Base-by-base conservation (phyloP, 2,329 filamentous ascomycete species). In the Penicillium concentricum region DNA sequence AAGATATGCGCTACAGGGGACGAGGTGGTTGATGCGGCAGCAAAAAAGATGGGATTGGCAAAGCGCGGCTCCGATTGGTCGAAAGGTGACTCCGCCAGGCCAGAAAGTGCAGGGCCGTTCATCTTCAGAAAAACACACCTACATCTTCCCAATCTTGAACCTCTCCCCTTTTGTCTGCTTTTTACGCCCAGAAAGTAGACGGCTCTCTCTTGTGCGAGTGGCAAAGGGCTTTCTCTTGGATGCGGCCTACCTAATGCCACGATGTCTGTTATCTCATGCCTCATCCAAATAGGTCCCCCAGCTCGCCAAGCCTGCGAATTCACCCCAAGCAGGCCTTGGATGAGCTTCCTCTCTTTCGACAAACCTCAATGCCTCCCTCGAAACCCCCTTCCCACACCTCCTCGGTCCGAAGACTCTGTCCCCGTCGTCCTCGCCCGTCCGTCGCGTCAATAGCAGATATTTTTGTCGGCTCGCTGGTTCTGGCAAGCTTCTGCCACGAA, bases 191-290 rank as follows among this genome's bases (percentile, higher is more conserved):
- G 61, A 51, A 51, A 63, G 58, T 56, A 55, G 50, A 59, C 51
- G 35, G 43, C 22, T 48, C 39, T 50, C 30, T 52, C 41, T 52
- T 46, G 49, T 49, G 53, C 58, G 55, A 62, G 54, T 61, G 59
- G 64, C 61, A 65, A 59, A 56, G 57, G 58, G 59, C 54, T 48
- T 48, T 60, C 51, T 59, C 43, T 58, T 59, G 64, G 69, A 72
- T 59, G 72, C 72, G 66, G 68, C 61, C 72, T 63, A 70, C 58
- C 66, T 60, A 63, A 73, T 76, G 74, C 76, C 82, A 85, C 78
- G 66, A 87, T 87, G 85, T 80, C 75, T 78, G 77, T 72, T 76
- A 70, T 81, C 82, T 82, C 83, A 87, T 88, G 85, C 84, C 82
- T 82, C 76, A 81, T 76, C 72, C 82, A 77, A 79, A 79, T 76